Conservation (phyloP, 2,329 filamentous ascomycete genomes). For the Geosmithia flava region DNA sequence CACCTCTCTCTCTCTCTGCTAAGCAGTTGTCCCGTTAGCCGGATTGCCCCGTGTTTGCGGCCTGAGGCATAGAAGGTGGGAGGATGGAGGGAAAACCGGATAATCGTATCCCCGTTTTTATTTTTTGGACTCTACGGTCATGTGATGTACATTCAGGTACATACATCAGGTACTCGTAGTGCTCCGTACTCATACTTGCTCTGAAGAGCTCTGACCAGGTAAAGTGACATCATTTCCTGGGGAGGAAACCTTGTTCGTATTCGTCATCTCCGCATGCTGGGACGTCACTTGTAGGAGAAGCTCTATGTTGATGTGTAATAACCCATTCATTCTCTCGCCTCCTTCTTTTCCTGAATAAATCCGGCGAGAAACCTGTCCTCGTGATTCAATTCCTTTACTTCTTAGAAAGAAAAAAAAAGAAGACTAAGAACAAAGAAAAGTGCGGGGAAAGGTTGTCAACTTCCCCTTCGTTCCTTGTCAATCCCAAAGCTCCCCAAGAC, state of each 20-base stretch:
- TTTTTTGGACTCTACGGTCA: background rate
- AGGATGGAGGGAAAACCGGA: background rate
- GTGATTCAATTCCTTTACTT: no score
- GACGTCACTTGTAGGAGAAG: background rate
- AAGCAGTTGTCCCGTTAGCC: constrained; percentile 22
- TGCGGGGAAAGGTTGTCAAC: constrained; percentile 6
- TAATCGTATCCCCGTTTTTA: no score
- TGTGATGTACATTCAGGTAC: background rate
- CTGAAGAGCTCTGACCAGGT: no score
- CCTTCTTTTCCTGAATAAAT: no score
- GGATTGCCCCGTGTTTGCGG: constrained; percentile 7
- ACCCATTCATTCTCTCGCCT: no score
- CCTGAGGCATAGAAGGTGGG: constrained; percentile 12
- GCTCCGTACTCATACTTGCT: no score
- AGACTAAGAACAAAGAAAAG: background rate
- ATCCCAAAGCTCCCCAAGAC: constrained; percentile 3
- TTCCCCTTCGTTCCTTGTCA: constrained; percentile 5
- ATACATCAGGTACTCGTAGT: no score
- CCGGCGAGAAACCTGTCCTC: no score
- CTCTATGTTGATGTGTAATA: no score
- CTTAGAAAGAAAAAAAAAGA: no score
- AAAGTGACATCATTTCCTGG: no score
- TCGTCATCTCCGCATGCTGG: background rate
- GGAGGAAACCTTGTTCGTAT: background rate
- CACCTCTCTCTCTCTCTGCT: no score